phyloP scores from a whole-genome alignment of 2,329 filamentous ascomycete species.

The Cytospora mali region DNA sequence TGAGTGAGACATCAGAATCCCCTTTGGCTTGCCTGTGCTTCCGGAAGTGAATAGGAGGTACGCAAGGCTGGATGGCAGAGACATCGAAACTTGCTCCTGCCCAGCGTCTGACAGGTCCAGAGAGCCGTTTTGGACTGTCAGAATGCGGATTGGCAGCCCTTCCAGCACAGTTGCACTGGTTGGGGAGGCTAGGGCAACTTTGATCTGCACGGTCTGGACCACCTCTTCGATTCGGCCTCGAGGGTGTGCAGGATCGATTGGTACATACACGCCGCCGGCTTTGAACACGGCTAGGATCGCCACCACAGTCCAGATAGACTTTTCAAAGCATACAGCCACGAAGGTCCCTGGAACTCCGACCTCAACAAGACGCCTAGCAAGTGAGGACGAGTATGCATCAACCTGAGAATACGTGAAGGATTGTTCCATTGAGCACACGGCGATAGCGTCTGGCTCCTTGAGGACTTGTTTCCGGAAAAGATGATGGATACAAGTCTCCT shows the following conservation, averaged over 20 bases:
- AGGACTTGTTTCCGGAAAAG: too few species aligned
- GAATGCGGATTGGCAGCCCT: neutral
- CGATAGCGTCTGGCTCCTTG: too few species aligned
- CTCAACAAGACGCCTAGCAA: neutral
- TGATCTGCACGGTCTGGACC: neutral
- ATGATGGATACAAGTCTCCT: too few species aligned
- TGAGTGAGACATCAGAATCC: conserved; percentile 43
- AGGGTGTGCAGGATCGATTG: conserved; percentile 7
- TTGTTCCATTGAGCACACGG: too few species aligned
- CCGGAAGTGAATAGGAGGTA: conserved; percentile 57
- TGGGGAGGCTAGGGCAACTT: neutral
- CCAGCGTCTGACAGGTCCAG: too few species aligned
- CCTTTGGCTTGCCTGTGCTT: conserved; percentile 58
- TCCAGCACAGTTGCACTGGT: neutral
- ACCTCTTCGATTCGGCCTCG: neutral
- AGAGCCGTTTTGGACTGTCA: too few species aligned
- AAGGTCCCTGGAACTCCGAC: conserved; percentile 49
- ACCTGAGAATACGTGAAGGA: too few species aligned
- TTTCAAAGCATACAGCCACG: conserved; percentile 81
- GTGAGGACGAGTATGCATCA: neutral
- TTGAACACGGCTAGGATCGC: conserved; percentile 9
- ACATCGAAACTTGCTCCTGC: neutral
- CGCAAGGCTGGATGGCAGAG: neutral
- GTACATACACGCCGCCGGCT: conserved; percentile 2
- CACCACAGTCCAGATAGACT: conserved; percentile 87